Evolutionary conservation across 176 grass and related monocot genomes (phyloP).

Genomic region (Zea mays): DNA sequence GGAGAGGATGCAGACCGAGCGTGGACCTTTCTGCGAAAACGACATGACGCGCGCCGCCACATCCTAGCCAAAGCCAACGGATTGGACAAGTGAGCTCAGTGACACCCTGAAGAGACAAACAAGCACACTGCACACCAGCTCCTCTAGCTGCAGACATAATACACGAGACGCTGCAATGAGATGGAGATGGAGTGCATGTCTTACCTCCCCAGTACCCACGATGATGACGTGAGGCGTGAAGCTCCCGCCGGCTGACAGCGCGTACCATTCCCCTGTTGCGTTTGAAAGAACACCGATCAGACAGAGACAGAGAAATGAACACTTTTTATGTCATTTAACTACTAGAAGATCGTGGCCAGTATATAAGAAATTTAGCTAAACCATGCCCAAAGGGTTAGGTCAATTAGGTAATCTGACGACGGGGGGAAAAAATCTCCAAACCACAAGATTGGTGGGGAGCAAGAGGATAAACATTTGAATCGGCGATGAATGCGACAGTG

Average conservation of each 20-base stretch:
- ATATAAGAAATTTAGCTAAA: neutral
- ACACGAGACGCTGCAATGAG: neutral
- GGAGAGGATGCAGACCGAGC: slow-evolving; percentile 77
- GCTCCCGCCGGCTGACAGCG: slow-evolving; percentile 85
- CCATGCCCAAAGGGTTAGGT: slow-evolving; percentile 6
- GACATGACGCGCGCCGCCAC: slow-evolving; percentile 80
- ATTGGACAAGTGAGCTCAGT: slow-evolving; percentile 21
- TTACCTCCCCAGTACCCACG: slow-evolving; percentile 82
- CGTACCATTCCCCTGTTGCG: slow-evolving; percentile 84
- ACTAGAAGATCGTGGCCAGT: neutral
- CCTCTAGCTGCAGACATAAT: neutral
- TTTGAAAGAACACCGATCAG: slow-evolving; percentile 13
- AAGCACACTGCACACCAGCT: neutral
- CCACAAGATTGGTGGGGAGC: slow-evolving; percentile 1
- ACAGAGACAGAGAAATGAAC: neutral
- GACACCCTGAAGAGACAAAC: neutral
- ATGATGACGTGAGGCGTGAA: slow-evolving; percentile 93
- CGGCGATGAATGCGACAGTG: neutral
- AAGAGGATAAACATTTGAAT: neutral
- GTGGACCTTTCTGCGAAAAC: slow-evolving; percentile 89
- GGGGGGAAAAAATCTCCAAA: neutral
- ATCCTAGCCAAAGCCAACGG: slow-evolving; percentile 44
- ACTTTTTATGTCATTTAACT: neutral
- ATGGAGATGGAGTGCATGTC: slow-evolving; percentile 2
- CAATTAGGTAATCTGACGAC: neutral